Base-by-base conservation (phyloP, 805 yeast genomes). In the Saccharomycopsis sp. region DNA sequence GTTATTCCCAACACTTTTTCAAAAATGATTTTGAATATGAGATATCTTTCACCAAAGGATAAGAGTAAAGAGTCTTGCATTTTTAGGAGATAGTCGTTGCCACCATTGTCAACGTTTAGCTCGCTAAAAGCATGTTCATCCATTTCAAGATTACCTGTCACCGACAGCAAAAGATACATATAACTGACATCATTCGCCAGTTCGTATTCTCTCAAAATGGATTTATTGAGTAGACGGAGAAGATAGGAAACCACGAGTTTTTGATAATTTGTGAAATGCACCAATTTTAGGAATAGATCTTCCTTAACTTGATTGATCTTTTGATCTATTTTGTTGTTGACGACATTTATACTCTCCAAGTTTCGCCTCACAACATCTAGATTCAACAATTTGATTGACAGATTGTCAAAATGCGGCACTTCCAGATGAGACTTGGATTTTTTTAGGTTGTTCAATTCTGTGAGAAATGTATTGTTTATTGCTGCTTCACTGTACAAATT, bases 21-120 rank as follows among this genome's bases (percentile, higher is more conserved):
- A 26, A 39, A 46, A 5, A 46, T 21, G 4, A 16, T 13, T 18
- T 36, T 33, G 27, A 26, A 43, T 13, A 46, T 29, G 8, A 26
- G 32, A 6, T 23, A 36, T n/a, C 49, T 30, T 38, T 46, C 49
- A 19, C 31, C 20, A 16, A 39, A 46, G 5, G 48, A 33, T 12
- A 46, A 32, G 5, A 39, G n/a, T n/a, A 46, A 18, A 3, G 33
- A 23, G 6, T 25, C 10, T 34, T 46, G 49, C 12, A 32, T 17
- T 4, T 20, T 4, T 5, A 32, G n/a, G 3, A 46, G 12, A 25
- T 13, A 41, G 9, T 36, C 40, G 7, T 35, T 23, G 21, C 31
- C 36, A 9, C n/a, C n/a, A n/a, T n/a, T n/a, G n/a, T n/a, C n/a
- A 25, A n/a, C 27, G n/a, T 25, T 25, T 9, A 25, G 27, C 12